These are phyloP conservation scores for Saccharomycopsis sp. DNA, from an alignment of 805 yeast genomes.

Conservation along the genomic window DNA sequence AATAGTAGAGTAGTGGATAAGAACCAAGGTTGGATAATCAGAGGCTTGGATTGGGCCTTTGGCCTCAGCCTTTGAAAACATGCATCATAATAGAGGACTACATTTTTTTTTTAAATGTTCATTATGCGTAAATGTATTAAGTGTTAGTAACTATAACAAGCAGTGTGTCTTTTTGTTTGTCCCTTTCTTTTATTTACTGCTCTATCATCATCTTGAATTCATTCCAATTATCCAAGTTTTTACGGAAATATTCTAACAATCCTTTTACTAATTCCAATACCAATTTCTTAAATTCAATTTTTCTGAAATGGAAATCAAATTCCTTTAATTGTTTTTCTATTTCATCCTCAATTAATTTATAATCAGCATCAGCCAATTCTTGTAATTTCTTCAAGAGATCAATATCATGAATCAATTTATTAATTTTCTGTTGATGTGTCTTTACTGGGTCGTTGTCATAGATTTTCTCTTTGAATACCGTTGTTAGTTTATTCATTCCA, in stretches of 20 bases:
- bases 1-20: neutral
- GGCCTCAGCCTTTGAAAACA: too few species aligned
- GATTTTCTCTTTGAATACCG: slow-evolving; percentile 20
- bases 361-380: slow-evolving; percentile 14
- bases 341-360: slow-evolving; percentile 11
- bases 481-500: slow-evolving; percentile 18
- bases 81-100: too few species aligned
- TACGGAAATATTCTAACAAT: slow-evolving; percentile 15
- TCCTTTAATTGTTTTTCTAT: slow-evolving; percentile 11
- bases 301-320: slow-evolving; percentile 17
- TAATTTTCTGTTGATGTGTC: slow-evolving; percentile 18
- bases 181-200: neutral
- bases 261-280: slow-evolving; percentile 8
- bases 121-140: too few species aligned
- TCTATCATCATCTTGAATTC: slow-evolving; percentile 10
- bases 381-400: slow-evolving; percentile 15
- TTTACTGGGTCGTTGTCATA: slow-evolving; percentile 22
- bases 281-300: slow-evolving; percentile 18
- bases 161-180: neutral
- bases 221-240: slow-evolving; percentile 21
- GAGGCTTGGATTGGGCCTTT: slow-evolving; percentile 20
- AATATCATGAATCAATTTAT: slow-evolving; percentile 17
- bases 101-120: too few species aligned
- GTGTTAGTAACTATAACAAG: too few species aligned
- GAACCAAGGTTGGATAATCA: slow-evolving; percentile 3